phyloP scores from a whole-genome alignment of 192 early-diverging fungal species.

The Coemansia aciculifera region DNA sequence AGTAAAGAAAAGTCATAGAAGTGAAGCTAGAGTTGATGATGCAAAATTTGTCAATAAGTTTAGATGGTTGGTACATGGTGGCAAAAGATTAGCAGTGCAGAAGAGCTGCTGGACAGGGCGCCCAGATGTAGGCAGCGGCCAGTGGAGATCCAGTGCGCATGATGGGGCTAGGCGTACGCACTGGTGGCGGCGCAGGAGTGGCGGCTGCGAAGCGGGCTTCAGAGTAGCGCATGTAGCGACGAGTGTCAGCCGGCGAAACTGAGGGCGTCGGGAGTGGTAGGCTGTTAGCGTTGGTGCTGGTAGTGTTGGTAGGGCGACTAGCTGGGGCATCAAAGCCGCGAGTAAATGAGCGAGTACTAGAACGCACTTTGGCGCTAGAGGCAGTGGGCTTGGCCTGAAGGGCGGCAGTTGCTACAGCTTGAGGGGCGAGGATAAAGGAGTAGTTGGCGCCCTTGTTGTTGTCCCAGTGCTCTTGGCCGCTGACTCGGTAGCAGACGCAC shows the following conservation, averaged over 20 bases:
- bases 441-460: slow-evolving; percentile 90
- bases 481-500: slow-evolving; percentile 69
- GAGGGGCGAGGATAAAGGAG: slow-evolving; percentile 50
- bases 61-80: no score
- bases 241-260: slow-evolving; percentile 21
- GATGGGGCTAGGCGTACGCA: slow-evolving; percentile 31
- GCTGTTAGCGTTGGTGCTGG: background rate
- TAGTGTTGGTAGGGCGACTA: background rate
- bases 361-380: slow-evolving; percentile 10
- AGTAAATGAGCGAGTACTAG: slow-evolving; percentile 4
- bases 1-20: background rate
- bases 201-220: slow-evolving; percentile 38
- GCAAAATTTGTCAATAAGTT: background rate
- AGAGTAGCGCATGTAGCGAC: slow-evolving; percentile 50
- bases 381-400: background rate
- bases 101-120: slow-evolving; percentile 18
- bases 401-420: background rate
- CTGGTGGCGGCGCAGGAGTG: slow-evolving; percentile 6
- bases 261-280: background rate
- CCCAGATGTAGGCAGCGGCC: slow-evolving; percentile 23
- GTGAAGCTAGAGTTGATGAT: background rate
- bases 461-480: slow-evolving; percentile 84
- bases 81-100: slow-evolving; percentile 36
- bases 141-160: slow-evolving; percentile 38
- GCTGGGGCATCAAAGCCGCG: slow-evolving; percentile 14